Evolutionary conservation across 2,329 filamentous ascomycete species (phyloP).

Genomic region (Penicillium aurantiogriseum): DNA sequence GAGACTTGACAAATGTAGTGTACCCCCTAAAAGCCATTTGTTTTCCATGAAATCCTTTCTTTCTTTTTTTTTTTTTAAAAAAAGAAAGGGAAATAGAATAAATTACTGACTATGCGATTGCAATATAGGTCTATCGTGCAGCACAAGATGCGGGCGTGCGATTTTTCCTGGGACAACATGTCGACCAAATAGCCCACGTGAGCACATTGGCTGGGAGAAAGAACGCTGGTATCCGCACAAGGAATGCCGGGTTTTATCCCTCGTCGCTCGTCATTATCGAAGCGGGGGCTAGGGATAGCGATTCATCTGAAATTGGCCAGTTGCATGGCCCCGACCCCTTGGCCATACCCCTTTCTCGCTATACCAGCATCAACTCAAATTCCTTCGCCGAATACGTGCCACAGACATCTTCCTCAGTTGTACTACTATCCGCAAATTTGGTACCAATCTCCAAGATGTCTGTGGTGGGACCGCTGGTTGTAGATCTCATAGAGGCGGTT

Average conservation of each 20-base stretch:
- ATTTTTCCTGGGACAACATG: conserved; percentile 1
- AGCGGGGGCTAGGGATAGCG: neutral
- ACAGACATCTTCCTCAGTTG: conserved; percentile 2
- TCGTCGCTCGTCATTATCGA: conserved; percentile 7
- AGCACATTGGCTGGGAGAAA: conserved; percentile 6
- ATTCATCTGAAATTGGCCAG: neutral
- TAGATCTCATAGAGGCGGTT: conserved; percentile 1
- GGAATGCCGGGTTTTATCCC: conserved; percentile 4
- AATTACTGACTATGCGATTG: neutral
- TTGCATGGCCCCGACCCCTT: neutral
- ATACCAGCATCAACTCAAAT: neutral
- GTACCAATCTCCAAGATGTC: neutral
- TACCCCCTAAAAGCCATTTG: neutral
- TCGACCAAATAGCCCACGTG: conserved; percentile 7
- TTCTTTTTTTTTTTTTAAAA: too few relatives aligned
- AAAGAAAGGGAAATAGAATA: neutral
- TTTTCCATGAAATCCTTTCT: neutral
- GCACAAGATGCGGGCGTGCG: conserved; percentile 8
- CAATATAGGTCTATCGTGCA: conserved; percentile 3
- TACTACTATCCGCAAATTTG: neutral
- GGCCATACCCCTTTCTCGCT: conserved; percentile 9
- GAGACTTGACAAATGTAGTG: conserved; percentile 6
- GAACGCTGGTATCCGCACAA: conserved; percentile 7
- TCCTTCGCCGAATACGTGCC: neutral
- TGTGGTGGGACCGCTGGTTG: conserved; percentile 2